Evolutionary conservation across 2,329 filamentous ascomycete species (phyloP).

Genomic region (Uncinocarpus reesii): DNA sequence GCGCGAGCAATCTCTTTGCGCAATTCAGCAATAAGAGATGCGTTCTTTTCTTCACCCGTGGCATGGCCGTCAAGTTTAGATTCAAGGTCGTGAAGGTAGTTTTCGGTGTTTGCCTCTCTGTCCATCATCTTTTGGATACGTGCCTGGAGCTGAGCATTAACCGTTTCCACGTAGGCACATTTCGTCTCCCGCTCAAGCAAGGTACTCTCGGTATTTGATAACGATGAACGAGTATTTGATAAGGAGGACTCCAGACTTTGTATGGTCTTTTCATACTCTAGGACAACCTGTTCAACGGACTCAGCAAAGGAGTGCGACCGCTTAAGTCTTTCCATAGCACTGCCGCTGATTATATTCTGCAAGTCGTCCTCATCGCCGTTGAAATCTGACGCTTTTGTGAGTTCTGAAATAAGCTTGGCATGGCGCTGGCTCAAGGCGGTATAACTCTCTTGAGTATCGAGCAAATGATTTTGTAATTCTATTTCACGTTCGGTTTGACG

Average conservation of each 20-base stretch:
- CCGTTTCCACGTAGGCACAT: constrained; percentile 83
- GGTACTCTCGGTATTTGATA: constrained; percentile 74
- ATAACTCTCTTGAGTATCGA: constrained; percentile 93
- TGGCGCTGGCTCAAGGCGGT: constrained; percentile 81
- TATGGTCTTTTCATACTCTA: constrained; percentile 98
- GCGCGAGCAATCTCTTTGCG: constrained; percentile 83
- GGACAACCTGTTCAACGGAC: constrained; percentile 87
- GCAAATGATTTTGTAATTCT: constrained; percentile 84
- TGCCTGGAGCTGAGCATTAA: constrained; percentile 78
- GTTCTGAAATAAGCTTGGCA: constrained; percentile 87
- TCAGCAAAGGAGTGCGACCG: constrained; percentile 93
- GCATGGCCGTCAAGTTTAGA: constrained; percentile 80
- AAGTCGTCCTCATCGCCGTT: constrained; percentile 33
- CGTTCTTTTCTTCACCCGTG: constrained; percentile 85
- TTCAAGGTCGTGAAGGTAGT: constrained; percentile 86
- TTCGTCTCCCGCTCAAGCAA: constrained; percentile 89
- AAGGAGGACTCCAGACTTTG: constrained; percentile 85
- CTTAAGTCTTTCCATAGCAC: constrained; percentile 79
- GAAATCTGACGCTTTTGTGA: constrained; percentile 72
- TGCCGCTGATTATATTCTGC: constrained; percentile 53
- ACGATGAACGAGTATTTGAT: constrained; percentile 71
- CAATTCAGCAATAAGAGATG: constrained; percentile 71
- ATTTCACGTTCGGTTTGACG: constrained; percentile 73
- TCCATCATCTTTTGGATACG: constrained; percentile 89
- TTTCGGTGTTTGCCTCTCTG: constrained; percentile 81